Conservation (phyloP, 768 basidiomycete genomes). For the Suillus fuscotomentosus region DNA sequence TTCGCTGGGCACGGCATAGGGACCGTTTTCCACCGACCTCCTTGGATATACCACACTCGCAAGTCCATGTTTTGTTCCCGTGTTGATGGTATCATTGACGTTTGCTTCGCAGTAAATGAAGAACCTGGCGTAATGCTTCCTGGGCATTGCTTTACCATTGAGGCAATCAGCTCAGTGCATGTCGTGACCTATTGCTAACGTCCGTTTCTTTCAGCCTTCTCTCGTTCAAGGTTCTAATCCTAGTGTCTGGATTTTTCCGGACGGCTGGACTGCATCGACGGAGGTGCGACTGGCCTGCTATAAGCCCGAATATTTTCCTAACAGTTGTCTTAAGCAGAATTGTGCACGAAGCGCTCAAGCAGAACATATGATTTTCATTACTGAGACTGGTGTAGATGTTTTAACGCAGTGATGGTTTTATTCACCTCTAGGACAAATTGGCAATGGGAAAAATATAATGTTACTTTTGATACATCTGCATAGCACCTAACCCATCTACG, state of each 20-base stretch:
- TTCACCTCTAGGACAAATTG: neutral
- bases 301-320: conserved; percentile 6
- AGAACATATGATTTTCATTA: conserved; percentile 88
- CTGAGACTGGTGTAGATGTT: conserved; percentile 73
- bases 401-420: conserved; percentile 47
- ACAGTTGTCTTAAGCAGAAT: conserved; percentile 42
- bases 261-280: conserved; percentile 93
- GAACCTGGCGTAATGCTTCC: conserved; percentile 80
- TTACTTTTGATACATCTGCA: conserved; percentile 13
- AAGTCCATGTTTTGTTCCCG: conserved; percentile 20
- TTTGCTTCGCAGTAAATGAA: conserved; percentile 60
- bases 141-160: conserved; percentile 92
- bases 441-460: neutral
- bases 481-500: neutral
- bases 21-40: conserved; percentile 71
- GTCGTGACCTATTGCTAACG: conserved; percentile 5
- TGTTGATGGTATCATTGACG: neutral
- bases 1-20: conserved; percentile 92
- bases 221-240: conserved; percentile 76
- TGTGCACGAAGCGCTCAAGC: conserved; percentile 83
- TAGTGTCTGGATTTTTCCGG: conserved; percentile 76
- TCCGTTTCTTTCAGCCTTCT: conserved; percentile 48
- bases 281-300: conserved; percentile 46
- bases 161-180: conserved; percentile 41
- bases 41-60: conserved; percentile 84